These are phyloP conservation scores for Boletus subcaerulescens DNA, from an alignment of 768 basidiomycete species.

Conservation along the genomic window DNA sequence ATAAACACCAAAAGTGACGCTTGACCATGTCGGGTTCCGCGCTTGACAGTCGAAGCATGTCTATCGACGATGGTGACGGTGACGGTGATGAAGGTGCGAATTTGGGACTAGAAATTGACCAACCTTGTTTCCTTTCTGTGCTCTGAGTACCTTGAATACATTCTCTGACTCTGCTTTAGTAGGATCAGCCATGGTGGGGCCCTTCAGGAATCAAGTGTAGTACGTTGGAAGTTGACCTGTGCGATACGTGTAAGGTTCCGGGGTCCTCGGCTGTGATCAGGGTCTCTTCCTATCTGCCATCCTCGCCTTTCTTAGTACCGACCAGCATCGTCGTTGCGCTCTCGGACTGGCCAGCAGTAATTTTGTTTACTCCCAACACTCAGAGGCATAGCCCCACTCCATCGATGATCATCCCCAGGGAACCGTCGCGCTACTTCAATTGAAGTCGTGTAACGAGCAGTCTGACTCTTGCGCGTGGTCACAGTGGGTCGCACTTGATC, in stretches of 20 bases:
- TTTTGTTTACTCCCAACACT: no score
- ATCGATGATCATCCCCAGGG: no score
- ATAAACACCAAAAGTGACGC: constrained; percentile 94
- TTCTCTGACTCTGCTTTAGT: constrained; percentile 86
- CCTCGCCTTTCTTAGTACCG: no score
- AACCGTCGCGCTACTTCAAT: no score
- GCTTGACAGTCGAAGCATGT: constrained; percentile 94
- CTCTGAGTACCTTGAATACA: constrained; percentile 76
- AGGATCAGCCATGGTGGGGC: constrained; percentile 58
- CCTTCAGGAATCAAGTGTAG: not conserved
- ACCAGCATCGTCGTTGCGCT: no score
- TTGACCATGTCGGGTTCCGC: constrained; percentile 96
- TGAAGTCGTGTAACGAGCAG: no score
- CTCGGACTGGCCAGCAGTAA: no score
- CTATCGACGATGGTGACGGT: constrained; percentile 37
- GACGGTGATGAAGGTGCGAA: constrained; percentile 2
- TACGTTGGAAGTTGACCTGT: constrained; percentile 4
- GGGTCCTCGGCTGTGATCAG: constrained; percentile 18
- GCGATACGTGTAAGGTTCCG: constrained; percentile 18
- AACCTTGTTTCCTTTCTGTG: constrained; percentile 89
- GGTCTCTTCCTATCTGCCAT: constrained; percentile 4
- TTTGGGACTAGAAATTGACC: not conserved
- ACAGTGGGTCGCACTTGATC: no score
- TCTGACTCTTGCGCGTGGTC: no score
- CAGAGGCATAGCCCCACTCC: no score